A percentile compares a stretch with the other conserved stretches of the same genome.
These are phyloP conservation scores for Corniculantispora saksenae DNA, from an alignment of 2,329 filamentous ascomycete species.

Conservation along the genomic window DNA sequence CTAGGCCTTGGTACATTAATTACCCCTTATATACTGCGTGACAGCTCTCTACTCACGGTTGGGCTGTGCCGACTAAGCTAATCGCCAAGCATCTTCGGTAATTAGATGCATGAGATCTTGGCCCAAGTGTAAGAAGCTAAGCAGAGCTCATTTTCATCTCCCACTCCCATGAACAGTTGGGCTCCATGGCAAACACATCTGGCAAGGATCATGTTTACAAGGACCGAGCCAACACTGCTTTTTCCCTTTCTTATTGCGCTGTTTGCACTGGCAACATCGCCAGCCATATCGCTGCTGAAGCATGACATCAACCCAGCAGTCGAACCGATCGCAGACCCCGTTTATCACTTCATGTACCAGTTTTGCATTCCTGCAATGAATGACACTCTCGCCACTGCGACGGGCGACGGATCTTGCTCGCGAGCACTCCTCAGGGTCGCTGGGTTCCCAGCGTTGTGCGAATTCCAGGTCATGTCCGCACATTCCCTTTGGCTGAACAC, in stretches of 20 bases:
- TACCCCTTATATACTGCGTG: too few relatives aligned
- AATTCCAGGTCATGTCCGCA: neutral
- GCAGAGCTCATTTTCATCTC: neutral
- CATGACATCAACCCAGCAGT: neutral
- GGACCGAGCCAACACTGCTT: neutral
- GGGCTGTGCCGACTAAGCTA: neutral
- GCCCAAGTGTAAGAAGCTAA: too few relatives aligned
- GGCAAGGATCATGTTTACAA: neutral
- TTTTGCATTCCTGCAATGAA: neutral
- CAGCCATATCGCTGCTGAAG: neutral
- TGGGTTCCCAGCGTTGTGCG: neutral
- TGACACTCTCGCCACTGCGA: neutral
- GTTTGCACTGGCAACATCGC: neutral
- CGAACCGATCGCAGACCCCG: neutral
- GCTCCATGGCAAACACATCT: neutral
- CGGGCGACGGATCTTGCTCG: neutral
- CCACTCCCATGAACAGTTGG: neutral
- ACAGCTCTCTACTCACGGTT: too few relatives aligned
- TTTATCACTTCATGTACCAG: neutral
- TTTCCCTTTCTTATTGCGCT: neutral
- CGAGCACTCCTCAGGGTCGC: neutral
- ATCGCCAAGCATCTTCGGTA: too few relatives aligned
- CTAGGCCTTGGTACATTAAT: too few relatives aligned
- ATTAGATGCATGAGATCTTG: too few relatives aligned
- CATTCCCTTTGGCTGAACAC: neutral